Base-by-base conservation (phyloP, 345 rosid genomes). In the Nasturtium officinale region DNA sequence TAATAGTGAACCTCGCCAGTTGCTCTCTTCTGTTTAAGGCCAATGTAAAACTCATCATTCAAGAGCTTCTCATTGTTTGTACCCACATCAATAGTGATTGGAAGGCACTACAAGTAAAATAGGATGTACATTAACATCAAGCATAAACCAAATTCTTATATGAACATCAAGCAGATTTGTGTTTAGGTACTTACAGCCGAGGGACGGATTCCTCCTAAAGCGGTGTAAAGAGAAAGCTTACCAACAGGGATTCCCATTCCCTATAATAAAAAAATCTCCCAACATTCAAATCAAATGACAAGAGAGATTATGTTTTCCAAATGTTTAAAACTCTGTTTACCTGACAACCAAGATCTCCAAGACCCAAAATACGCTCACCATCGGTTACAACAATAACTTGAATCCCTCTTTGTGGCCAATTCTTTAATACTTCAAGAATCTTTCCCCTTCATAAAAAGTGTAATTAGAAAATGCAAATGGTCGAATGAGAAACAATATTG, bases 321-420 rank as follows among this genome's bases (percentile, higher is more conserved):
- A 8, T 43, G 40, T 16, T 16, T 0, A 37, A 18, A 35, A 62
- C 60, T 47, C 5, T 38, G 47, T 63, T 70, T 86, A 93, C 98
- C 96, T 94, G 99, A 80, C 99, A 94, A 65, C 99, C 99, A 79
- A 94, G 98, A 82, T 94, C 98, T 7, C 98, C 97, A 52, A 94
- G 98, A 46, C 98, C 98, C 45, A 94, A 72, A 54, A 94, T 94
- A 9, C 97, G 87, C 81, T 91, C 98, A 75, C 99, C 99, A 53
- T 94, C 98, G 5, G 98, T 94, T 15, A 91, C 99, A 54, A 94
- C 99, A 80, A 94, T 94, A 64, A 94, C 99, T 73, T 94, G 97
- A 78, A 94, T 86, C 32, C 81, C 86, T 73, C 87, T 88, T 79
- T 94, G 92, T 0, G 97, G 96, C 98, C 98, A 94, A 54, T 94